Evolutionary conservation across 2,329 filamentous ascomycete genomes (phyloP).

Genomic region (Cordyceps sp.): DNA sequence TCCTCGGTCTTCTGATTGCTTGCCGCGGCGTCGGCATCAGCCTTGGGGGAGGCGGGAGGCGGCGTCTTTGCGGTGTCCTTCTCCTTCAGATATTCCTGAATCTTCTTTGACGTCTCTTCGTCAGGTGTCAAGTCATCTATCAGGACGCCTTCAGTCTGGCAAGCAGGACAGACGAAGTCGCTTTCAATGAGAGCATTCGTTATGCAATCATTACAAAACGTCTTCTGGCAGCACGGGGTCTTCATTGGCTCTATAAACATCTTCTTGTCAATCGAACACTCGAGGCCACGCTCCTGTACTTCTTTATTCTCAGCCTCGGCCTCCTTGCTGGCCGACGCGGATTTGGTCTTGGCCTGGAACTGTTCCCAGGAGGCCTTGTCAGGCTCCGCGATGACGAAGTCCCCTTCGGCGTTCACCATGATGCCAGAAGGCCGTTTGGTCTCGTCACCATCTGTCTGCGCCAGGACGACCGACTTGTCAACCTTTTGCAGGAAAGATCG

Average conservation of each 20-base stretch:
- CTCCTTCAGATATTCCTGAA: slow-evolving; percentile 54
- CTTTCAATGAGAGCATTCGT: slow-evolving; percentile 96
- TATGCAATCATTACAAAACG: slow-evolving; percentile 99
- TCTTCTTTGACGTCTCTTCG: slow-evolving; percentile 60
- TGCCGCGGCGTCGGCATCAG: slow-evolving; percentile 25
- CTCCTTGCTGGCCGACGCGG: slow-evolving; percentile 66
- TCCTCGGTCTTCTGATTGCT: slow-evolving; percentile 17
- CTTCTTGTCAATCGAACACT: slow-evolving; percentile 93
- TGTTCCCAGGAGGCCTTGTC: slow-evolving; percentile 95
- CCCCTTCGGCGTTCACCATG: slow-evolving; percentile 95
- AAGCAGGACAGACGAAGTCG: slow-evolving; percentile 91
- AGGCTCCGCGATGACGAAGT: slow-evolving; percentile 91
- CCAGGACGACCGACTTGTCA: slow-evolving; percentile 68
- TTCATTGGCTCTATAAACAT: slow-evolving; percentile 98
- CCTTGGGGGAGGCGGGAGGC: slow-evolving; percentile 14
- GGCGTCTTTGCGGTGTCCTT: slow-evolving; percentile 33
- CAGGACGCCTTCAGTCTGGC: slow-evolving; percentile 76
- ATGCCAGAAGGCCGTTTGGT: slow-evolving; percentile 76
- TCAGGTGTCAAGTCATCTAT: slow-evolving; percentile 82
- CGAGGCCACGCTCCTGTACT: slow-evolving; percentile 71
- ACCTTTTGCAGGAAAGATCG: slow-evolving; percentile 91
- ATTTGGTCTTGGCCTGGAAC: slow-evolving; percentile 88
- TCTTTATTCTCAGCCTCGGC: slow-evolving; percentile 68
- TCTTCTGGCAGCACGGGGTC: slow-evolving; percentile 95
- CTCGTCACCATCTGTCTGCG: slow-evolving; percentile 60